Evolutionary conservation across 768 basidiomycete species (phyloP), one percentile per base, ranked within the genome.

Genomic region (Auricularia sp.): DNA sequence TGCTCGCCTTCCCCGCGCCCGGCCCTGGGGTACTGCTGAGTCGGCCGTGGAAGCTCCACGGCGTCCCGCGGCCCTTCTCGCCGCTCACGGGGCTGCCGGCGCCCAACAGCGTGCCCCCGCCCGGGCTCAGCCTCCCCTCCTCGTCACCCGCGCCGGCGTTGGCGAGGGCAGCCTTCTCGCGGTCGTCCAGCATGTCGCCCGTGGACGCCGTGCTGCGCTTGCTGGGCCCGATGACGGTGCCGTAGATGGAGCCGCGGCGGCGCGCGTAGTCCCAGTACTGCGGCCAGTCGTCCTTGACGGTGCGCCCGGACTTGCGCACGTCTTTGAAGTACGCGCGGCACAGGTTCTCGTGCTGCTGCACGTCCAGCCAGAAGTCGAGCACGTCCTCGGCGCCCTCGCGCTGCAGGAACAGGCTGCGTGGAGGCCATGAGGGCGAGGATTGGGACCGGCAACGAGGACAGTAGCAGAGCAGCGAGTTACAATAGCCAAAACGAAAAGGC

Each of bases 251-350:
- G 3, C 96, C 97, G 62, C 96, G 80, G 58, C 89, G 81, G 59
- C 93, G 85, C 13, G 97, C 97, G 73, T 94, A 92, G 68, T 94
- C 89, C 86, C 92, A 95, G 71, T 96, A 98, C 75, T 97, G 92
- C 4, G 97, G 97, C 97, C 97, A 99, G 74, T 98, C 97, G 18
- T 98, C 91, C 73, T 89, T 90, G 74, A 99, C 90, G 13, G 89
- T 86, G 34, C 90, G 85, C 2, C 95, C 94, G 0, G 94, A 94
- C 78, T 95, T 94, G 72, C 92, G 89, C 63, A 99, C 86, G 75
- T 98, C 97, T 81, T 98, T 97, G 85, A 99, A 98, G 76, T 98
- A 98, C 7, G 96, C 97, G 67, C 95, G 85, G 75, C 96, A 98
- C 39, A 99, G 85, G 73, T 98, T 98, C 78, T 98, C 97, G 74